Base-by-base conservation (phyloP, 2,329 filamentous ascomycete species). In the Ilyonectria mors-panacis region DNA sequence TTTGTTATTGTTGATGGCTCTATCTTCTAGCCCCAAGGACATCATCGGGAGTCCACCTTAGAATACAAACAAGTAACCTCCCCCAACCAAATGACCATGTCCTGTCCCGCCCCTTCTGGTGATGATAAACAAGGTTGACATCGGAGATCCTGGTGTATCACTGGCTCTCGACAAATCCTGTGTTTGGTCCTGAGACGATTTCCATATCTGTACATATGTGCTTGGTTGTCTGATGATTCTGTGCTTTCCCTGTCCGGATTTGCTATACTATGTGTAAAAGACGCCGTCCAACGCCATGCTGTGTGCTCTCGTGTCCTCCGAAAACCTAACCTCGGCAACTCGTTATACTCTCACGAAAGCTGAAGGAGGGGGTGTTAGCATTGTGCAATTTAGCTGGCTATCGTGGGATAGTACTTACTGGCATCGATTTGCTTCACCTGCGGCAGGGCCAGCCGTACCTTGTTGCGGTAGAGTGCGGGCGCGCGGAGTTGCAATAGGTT, bases 341-440 rank as follows among this genome's bases (percentile, higher is more conserved):
- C 44, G 45, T 65, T 70, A 79, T 56, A 76, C 74, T 66, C 70
- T 75, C 28, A 81, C 78, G 71, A 77, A 81, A 30, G 79, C 79
- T 82, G 35, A 47, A 23, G 26, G 48, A 9, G 15, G 17, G 2
- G 58, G 6, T 37, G 28, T 69, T 56, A 62, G 63, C 47, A 17
- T 13, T 26, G 17, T 62, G 28, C 44, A n/a, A 4, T 35, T 44
- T 4, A 15, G 10, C 12, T 23, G 19, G 7, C n/a, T 5, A 6
- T 1, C 7, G 13, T 12, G 1, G 10, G 44, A 9, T 19, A 6
- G 26, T 39, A 93, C 94, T 90, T 86, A 98, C 95, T 97, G 66
- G 96, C 96, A 88, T 99, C 96, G 79, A 99, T 98, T 85, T 99
- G 95, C 78, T 89, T 89, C 59, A 99, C 85, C 80, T 96, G 92